phyloP scores from a whole-genome alignment of 2,329 filamentous ascomycete genomes.

The Colletotrichum tabaci region DNA sequence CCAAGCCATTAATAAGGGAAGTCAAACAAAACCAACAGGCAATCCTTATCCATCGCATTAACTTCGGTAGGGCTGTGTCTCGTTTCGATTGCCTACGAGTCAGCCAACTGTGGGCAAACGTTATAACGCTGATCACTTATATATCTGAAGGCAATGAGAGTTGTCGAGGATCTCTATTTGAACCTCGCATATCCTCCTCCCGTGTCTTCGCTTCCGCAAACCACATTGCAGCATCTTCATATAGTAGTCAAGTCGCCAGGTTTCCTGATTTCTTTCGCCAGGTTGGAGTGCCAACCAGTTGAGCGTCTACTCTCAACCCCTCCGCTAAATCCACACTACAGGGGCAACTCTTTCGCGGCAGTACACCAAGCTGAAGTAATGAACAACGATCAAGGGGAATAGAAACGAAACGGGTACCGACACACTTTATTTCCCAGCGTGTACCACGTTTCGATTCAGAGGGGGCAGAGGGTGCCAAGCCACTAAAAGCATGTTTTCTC shows the following conservation, averaged over 20 bases:
- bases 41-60: conserved; percentile 16
- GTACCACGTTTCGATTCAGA: background rate
- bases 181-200: too few relatives aligned
- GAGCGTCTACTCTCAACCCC: too few relatives aligned
- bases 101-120: background rate
- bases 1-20: conserved; percentile 14
- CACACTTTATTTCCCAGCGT: background rate
- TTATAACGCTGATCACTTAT: too few relatives aligned
- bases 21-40: background rate
- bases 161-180: background rate
- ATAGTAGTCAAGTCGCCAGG: too few relatives aligned
- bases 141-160: background rate
- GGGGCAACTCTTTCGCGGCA: too few relatives aligned
- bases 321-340: too few relatives aligned
- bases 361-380: too few relatives aligned
- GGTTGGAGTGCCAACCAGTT: too few relatives aligned
- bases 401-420: background rate
- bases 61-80: conserved; percentile 22
- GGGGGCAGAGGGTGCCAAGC: conserved; percentile 5
- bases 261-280: too few relatives aligned
- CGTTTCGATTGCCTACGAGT: background rate
- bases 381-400: background rate
- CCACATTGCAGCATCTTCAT: too few relatives aligned
- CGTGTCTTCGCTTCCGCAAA: too few relatives aligned
- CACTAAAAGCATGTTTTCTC: background rate